Base-by-base conservation (phyloP, 176 grass and related monocot species). In the Oryza brachyantha region DNA sequence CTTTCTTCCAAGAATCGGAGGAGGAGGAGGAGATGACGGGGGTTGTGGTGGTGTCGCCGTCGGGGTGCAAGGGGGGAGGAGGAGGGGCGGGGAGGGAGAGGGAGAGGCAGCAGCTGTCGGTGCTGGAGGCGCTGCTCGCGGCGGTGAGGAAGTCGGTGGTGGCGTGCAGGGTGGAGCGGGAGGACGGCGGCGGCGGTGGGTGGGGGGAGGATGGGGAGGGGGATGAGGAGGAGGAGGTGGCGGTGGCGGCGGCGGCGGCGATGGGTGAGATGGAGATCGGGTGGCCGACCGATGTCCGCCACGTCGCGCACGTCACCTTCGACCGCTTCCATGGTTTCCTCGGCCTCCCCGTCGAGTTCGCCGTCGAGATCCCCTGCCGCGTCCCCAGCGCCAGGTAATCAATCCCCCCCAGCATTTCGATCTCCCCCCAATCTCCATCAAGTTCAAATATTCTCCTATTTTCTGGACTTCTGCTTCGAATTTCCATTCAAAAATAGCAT, bases 321-420 rank as follows among this genome's bases (percentile, higher is more conserved):
- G 94, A 97, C 70, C 82, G 94, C 5, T 97, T 97, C 83, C 84
- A 97, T 55, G 94, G 91, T 0, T 94, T 97, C 65, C 85, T 94
- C 34, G 92, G 95, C 80, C 88, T 97, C 70, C 94, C 94, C 21
- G 82, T 88, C 74, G 94, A 97, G 88, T 93, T 97, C 80, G 91
- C 93, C 79, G 74, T 84, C n/a, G 89, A 97, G 78, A 90, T 97
- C 70, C 91, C 94, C 31, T 85, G 83, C 79, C 88, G 89, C 65
- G 91, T 89, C 43, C 94, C 91, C 69, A 97, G 94, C 74, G 92
- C 92, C 17, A 91, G 92, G 89, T 94, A 19, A 81, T 8, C 31
- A 4, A 32, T 32, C 31, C 3, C 63, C 21, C 0, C 36, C 26
- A 0, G 55, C 59, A 1, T 29, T 27, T 11, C 79, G 3, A 8